These are phyloP conservation scores for Dendrobium chrysotoxum DNA, from an alignment of 106 monocot species.

Conservation along the genomic window DNA sequence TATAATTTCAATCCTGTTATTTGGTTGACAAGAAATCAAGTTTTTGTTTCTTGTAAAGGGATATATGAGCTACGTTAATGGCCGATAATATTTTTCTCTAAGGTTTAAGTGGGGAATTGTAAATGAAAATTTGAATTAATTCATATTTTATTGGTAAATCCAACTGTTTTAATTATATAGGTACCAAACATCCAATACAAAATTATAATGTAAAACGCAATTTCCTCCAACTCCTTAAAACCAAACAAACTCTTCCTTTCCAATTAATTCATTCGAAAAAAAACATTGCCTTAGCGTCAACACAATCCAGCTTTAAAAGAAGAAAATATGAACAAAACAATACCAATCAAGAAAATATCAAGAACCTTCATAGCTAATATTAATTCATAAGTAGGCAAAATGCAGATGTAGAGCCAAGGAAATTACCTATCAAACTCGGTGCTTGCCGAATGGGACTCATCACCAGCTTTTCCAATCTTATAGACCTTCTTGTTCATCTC, in stretches of 20 bases:
- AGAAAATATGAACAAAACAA: not conserved
- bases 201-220: not conserved
- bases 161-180: not conserved
- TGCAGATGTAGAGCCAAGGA: not conserved
- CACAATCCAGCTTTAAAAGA: not conserved
- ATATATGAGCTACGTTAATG: not conserved
- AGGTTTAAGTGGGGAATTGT: not conserved
- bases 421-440: conserved; percentile 52
- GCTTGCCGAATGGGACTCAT: conserved; percentile 41
- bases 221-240: not conserved
- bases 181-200: not conserved
- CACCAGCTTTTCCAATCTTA: conserved; percentile 44
- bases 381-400: not conserved
- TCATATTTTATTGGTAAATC: not conserved
- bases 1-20: not conserved
- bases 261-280: not conserved
- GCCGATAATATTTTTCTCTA: not conserved
- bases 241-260: not conserved
- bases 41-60: not conserved
- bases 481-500: conserved; percentile 74
- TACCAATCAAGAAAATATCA: not conserved
- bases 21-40: not conserved
- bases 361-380: not conserved
- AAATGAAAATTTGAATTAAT: not conserved
- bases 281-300: not conserved